A percentile compares a stretch with the other conserved stretches of the same genome.
These are phyloP conservation scores for Eutreptiella sp. DNA, from an alignment of 208 protist species.

Conservation along the genomic window DNA sequence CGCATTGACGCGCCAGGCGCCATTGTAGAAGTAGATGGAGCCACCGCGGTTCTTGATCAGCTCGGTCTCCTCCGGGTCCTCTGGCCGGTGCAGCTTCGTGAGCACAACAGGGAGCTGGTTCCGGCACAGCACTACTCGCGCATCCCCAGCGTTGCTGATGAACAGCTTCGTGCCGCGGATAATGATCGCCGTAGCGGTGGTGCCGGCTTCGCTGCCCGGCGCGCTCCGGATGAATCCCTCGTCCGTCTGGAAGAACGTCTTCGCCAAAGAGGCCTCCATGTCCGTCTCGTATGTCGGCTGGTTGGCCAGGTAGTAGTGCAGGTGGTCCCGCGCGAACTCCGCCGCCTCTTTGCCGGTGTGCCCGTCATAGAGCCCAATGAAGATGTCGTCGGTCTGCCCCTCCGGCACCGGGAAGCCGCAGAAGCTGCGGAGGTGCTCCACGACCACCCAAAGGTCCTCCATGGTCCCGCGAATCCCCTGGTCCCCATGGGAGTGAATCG, in stretches of 20 bases:
- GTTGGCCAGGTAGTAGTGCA: constrained; percentile 11
- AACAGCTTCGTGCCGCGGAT: not conserved
- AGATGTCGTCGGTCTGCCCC: not conserved
- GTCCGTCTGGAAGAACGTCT: constrained; percentile 3
- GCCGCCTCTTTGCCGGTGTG: constrained; percentile 20
- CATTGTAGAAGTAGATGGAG: not conserved
- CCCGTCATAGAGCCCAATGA: constrained; percentile 12
- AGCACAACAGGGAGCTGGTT: not conserved
- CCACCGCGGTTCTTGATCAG: constrained; percentile 2
- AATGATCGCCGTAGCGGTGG: constrained; percentile 14
- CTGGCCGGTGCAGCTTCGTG: not conserved
- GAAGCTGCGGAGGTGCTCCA: no score
- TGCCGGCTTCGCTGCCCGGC: not conserved
- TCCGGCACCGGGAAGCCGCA: no score
- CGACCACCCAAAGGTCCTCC: no score
- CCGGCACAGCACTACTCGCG: not conserved
- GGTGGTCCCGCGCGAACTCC: constrained; percentile 11
- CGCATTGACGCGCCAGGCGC: not conserved
- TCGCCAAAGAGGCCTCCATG: not conserved
- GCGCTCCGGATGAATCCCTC: not conserved
- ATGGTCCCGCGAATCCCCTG: no score
- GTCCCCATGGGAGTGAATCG: no score
- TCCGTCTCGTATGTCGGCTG: not conserved
- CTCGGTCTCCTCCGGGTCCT: constrained; percentile 1
- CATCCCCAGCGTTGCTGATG: constrained; percentile 11